Base-by-base conservation (phyloP, 352 stramenopile genomes). In the Pythium coloratum region DNA sequence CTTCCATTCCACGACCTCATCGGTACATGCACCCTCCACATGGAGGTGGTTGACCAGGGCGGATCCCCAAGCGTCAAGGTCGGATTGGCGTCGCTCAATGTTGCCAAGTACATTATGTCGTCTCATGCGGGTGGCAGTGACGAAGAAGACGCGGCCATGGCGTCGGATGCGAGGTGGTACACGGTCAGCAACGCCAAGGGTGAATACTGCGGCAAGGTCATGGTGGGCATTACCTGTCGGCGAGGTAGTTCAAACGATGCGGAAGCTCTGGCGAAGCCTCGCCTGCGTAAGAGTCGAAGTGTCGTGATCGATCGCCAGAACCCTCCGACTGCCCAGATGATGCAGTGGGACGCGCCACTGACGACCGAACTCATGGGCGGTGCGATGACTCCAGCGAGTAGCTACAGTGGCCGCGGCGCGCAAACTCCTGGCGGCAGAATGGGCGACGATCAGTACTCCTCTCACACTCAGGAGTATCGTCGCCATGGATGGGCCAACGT, bases 41-140 rank as follows among this genome's bases (percentile, higher is more conserved):
- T 96, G 38, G 85, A 94, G 13, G 73, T 96, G 13, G 72, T 86
- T 55, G 88, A 96, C 36, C 65, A 88, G 65, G 81, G 76, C 9
- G 28, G 38, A 46, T 70, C 70, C 9, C 60, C 66, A 0, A 77
- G 86, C 24, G 73, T 66, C 0, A 86, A 92, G 57, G 71, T 89
- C 32, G 84, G 84, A 1, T 78, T 87, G n/a, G 77, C 81, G 24
- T 86, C 80, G 14, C 59, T 93, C 6, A 95, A 95, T 49, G 80
- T 95, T 36, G 83, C 87, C 28, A 92, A 91, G 68, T 94, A 93
- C 64, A 76, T 95, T 54, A 93, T 94, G 84, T 89, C 84, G 44
- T 73, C 73, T 10, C 55, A 72, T 16, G 2, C 61, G 1, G 69
- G 65, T 10, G 71, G 63, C 6, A 66, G 50, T 58, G 72, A 85